These are phyloP conservation scores for Wickerhamiella occidentalis DNA, from an alignment of 805 yeast species.

Conservation along the genomic window DNA sequence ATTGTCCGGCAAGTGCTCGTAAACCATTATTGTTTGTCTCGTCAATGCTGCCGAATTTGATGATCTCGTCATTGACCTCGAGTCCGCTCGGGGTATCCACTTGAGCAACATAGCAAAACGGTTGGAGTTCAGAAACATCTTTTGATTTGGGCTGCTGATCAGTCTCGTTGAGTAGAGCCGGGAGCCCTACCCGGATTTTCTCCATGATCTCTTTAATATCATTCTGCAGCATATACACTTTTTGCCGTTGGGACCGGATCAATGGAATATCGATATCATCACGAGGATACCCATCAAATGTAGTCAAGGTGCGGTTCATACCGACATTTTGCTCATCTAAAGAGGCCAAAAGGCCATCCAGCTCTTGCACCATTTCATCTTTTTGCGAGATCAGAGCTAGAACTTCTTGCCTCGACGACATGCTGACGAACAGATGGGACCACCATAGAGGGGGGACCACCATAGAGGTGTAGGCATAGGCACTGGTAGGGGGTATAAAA, in stretches of 20 bases:
- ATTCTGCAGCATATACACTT: slow-evolving; percentile 55
- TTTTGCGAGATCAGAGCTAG: slow-evolving; percentile 17
- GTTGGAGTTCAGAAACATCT: background rate
- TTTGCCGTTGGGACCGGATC: slow-evolving; percentile 47
- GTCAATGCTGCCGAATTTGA: slow-evolving; percentile 42
- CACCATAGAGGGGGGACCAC: background rate
- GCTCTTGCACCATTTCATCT: slow-evolving; percentile 32
- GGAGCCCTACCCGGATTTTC: slow-evolving; percentile 37
- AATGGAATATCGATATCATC: slow-evolving; percentile 68
- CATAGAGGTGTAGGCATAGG: no score
- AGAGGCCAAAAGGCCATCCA: slow-evolving; percentile 33
- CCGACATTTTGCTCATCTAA: slow-evolving; percentile 39
- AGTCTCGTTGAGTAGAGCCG: slow-evolving; percentile 27
- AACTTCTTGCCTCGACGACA: slow-evolving; percentile 11
- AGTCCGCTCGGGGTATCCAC: slow-evolving; percentile 61
- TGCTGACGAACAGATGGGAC: background rate
- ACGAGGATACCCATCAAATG: slow-evolving; percentile 76
- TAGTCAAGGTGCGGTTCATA: slow-evolving; percentile 53
- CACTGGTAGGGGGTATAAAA: no score
- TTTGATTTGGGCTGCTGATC: background rate
- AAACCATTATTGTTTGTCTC: slow-evolving; percentile 46
- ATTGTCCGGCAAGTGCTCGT: slow-evolving; percentile 13
- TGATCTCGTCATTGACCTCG: slow-evolving; percentile 40
- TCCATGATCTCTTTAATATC: slow-evolving; percentile 45
- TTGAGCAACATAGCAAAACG: slow-evolving; percentile 30